Evolutionary conservation across 1,284 basidiomycete genomes (phyloP), one percentile per base, ranked within the genome.

Genomic region (Malassezia restricta): DNA sequence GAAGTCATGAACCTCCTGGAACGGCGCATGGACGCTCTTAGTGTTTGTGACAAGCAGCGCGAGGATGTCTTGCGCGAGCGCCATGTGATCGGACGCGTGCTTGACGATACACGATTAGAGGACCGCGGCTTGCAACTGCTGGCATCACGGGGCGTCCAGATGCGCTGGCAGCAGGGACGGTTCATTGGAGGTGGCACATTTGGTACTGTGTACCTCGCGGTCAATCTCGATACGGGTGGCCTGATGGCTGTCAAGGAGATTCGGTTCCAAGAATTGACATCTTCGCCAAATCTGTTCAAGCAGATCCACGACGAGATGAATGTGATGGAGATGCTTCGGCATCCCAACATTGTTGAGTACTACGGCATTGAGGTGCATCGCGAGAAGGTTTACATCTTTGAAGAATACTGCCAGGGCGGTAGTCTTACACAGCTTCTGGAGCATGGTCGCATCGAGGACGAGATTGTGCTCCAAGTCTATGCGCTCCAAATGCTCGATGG

Each of bases 161-260:
- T 98, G 59, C 83, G 89, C 30, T 99, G 94, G 94, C 94, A 98
- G 75, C 94, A 98, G 75, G 91, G 92, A 31, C 83, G 86, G 49
- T 96, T 95, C 76, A 95, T 99, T 64, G 94, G 94, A 45, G 84
- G 90, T 31, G 94, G 94, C 20, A 92, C 94, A 8, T 96, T 95
- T 71, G 68, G 68, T 17, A 70, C 68, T 0, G 94, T 99, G n/a
- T 99, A 98, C 74, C 80, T 89, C 39, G 94, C 91, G 17, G 87
- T 98, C 76, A 98, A 98, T 72, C 80, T 98, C 54, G 94, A 98
- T 73, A 86, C 88, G 1, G 90, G 92, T 45, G 86, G 87, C 33
- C 83, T 96, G 53, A 96, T 99, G 90, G 94, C 94, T 4, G 94
- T 98, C 69, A 99, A 99, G 76, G 94, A 98, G 77, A 92, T 98